Conservation (phyloP, 371 early-diverging fungal genomes). For the Rhizopus arrhizus region DNA sequence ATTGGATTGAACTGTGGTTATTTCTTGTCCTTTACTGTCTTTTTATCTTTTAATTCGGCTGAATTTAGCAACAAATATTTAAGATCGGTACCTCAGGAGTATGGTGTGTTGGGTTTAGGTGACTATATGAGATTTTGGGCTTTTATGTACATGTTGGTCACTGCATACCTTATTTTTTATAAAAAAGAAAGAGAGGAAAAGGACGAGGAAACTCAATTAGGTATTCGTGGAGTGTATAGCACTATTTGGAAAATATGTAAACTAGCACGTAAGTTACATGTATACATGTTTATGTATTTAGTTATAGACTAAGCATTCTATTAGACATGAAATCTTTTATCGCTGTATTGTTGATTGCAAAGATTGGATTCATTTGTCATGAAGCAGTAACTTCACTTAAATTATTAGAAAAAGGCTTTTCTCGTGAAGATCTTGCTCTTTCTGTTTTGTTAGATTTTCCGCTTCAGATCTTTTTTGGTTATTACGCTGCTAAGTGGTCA, state of each 20-base stretch:
- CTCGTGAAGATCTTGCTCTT: slow-evolving; percentile 91
- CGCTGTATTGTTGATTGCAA: slow-evolving; percentile 77
- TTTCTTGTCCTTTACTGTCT: slow-evolving; percentile 94
- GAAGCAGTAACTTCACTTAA: slow-evolving; percentile 93
- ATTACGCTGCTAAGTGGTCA: slow-evolving; percentile 96
- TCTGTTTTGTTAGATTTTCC: slow-evolving; percentile 95
- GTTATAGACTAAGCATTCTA: background rate
- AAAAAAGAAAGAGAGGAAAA: slow-evolving; percentile 63
- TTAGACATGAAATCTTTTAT: slow-evolving; percentile 85
- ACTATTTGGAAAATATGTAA: slow-evolving; percentile 76
- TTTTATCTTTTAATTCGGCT: slow-evolving; percentile 89
- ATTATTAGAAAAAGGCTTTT: slow-evolving; percentile 91
- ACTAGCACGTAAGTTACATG: slow-evolving; percentile 62
- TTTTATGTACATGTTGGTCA: slow-evolving; percentile 80
- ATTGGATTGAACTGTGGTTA: slow-evolving; percentile 95
- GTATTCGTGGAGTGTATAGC: slow-evolving; percentile 57
- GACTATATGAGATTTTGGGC: slow-evolving; percentile 93
- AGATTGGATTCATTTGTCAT: slow-evolving; percentile 94
- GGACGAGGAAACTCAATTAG: slow-evolving; percentile 57
- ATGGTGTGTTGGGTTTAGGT: slow-evolving; percentile 80
- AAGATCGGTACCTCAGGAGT: slow-evolving; percentile 65
- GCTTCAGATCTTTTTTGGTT: slow-evolving; percentile 93
- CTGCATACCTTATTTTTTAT: slow-evolving; percentile 78
- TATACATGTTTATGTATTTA: background rate
- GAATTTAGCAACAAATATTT: slow-evolving; percentile 96